These are phyloP conservation scores for Dendrobium catenatum DNA, from an alignment of 106 monocot genomes.

Conservation along the genomic window DNA sequence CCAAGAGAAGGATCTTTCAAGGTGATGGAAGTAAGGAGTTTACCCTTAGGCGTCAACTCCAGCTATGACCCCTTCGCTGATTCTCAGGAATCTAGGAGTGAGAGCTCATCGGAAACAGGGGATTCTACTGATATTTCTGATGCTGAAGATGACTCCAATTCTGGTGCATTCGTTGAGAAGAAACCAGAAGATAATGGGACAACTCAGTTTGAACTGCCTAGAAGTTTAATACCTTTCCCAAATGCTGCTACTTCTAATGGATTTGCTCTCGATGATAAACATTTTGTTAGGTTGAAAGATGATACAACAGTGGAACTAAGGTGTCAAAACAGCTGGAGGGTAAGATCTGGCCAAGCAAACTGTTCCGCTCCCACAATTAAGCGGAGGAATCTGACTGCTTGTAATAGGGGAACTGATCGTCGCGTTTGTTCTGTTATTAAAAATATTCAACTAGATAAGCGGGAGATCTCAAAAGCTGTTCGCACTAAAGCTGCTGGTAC, in stretches of 20 bases:
- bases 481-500: conserved; percentile 8
- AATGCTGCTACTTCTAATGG: conserved; percentile 11
- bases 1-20: conserved; percentile 28
- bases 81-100: conserved; percentile 20
- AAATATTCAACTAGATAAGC: conserved; percentile 3
- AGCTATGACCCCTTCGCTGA: conserved; percentile 1
- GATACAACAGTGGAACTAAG: conserved; percentile 9
- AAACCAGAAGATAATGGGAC: conserved; percentile 6
- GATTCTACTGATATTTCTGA: conserved; percentile 21
- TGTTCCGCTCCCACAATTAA: conserved; percentile 36
- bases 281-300: not conserved
- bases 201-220: not conserved
- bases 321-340: conserved; percentile 9
- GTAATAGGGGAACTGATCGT: conserved; percentile 17
- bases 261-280: conserved; percentile 15
- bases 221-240: not conserved
- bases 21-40: conserved; percentile 44
- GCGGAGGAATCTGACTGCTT: conserved; percentile 35
- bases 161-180: not conserved
- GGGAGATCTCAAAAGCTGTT: conserved; percentile 2
- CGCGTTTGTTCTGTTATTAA: not conserved
- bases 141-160: conserved; percentile 10
- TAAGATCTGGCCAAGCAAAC: conserved; percentile 14
- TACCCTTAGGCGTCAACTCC: conserved; percentile 27
- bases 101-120: conserved; percentile 12